Evolutionary conservation across 768 basidiomycete species (phyloP).

Genomic region (Bullera alba): DNA sequence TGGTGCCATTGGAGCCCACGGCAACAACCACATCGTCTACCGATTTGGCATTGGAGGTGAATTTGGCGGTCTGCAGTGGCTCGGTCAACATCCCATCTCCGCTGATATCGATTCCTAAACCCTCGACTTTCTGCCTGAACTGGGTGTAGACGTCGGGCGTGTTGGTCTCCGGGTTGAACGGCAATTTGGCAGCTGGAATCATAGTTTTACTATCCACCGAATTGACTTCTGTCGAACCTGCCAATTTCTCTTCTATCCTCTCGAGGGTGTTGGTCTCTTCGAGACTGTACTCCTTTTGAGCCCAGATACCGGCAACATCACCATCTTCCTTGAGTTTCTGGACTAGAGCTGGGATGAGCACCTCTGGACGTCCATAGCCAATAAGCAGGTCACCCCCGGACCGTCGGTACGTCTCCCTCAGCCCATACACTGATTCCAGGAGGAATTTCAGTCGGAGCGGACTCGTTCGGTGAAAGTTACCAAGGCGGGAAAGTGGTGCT

Average conservation of each 20-base stretch:
- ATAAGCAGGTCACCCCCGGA: conserved; percentile 45
- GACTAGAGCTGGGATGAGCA: conserved; percentile 40
- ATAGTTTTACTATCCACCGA: conserved; percentile 41
- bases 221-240: conserved; percentile 24
- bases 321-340: conserved; percentile 29
- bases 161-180: conserved; percentile 29
- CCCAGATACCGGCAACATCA: conserved; percentile 42
- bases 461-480: conserved; percentile 28
- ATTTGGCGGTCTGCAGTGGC: conserved; percentile 25
- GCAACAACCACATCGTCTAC: conserved; percentile 7
- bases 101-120: conserved; percentile 32
- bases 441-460: conserved; percentile 43
- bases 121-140: conserved; percentile 49
- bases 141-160: conserved; percentile 49
- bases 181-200: conserved; percentile 41
- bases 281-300: conserved; percentile 43
- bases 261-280: conserved; percentile 11
- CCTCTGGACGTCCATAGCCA: conserved; percentile 47
- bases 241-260: conserved; percentile 22
- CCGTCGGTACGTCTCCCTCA: conserved; percentile 32
- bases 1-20: conserved; percentile 7
- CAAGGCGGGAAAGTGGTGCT: conserved; percentile 21
- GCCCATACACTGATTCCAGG: conserved; percentile 44
- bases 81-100: conserved; percentile 41
- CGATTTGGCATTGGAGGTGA: background rate